Conservation (phyloP, 2,329 filamentous ascomycete genomes). For the Alternaria infectoria region DNA sequence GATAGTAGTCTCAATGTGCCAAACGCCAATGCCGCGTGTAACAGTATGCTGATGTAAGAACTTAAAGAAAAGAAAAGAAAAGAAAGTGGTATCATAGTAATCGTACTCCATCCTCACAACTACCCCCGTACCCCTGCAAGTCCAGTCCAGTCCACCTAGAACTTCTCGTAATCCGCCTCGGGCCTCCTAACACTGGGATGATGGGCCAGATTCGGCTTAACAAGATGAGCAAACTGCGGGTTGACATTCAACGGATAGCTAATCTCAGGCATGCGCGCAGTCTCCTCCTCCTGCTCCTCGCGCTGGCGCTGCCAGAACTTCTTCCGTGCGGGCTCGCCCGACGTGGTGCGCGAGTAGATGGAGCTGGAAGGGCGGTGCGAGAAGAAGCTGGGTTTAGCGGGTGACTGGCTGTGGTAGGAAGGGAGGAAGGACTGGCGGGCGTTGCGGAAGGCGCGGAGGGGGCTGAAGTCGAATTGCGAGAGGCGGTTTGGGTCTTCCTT, state of each 20-base stretch:
- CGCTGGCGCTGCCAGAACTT: constrained; percentile 41
- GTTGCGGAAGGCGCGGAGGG: constrained; percentile 46
- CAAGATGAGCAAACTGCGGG: constrained; percentile 60
- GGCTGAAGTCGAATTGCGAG: constrained; percentile 40
- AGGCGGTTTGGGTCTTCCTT: constrained; percentile 35
- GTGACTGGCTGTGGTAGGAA: constrained; percentile 53
- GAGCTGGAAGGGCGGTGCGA: constrained; percentile 37
- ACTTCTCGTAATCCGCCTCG: constrained; percentile 38
- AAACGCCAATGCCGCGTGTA: constrained; percentile 12
- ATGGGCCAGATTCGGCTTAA: constrained; percentile 62
- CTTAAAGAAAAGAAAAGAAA: constrained; percentile 14
- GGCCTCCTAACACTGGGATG: constrained; percentile 54
- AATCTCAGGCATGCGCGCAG: constrained; percentile 59
- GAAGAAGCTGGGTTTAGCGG: constrained; percentile 32
- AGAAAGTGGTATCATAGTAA: constrained; percentile 44
- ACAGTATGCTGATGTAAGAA: constrained; percentile 12
- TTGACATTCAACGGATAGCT: constrained; percentile 62
- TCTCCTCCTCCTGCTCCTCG: constrained; percentile 47
- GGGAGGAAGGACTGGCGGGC: constrained; percentile 54
- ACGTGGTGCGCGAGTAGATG: constrained; percentile 44
- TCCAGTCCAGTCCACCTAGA: constrained; percentile 15
- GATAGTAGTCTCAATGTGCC: not conserved
- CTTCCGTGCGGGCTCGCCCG: constrained; percentile 34
- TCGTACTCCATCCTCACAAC: constrained; percentile 1
- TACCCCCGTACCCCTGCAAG: not conserved